phyloP scores from a whole-genome alignment of 345 rosid species.

The Erucastrum elatum region DNA sequence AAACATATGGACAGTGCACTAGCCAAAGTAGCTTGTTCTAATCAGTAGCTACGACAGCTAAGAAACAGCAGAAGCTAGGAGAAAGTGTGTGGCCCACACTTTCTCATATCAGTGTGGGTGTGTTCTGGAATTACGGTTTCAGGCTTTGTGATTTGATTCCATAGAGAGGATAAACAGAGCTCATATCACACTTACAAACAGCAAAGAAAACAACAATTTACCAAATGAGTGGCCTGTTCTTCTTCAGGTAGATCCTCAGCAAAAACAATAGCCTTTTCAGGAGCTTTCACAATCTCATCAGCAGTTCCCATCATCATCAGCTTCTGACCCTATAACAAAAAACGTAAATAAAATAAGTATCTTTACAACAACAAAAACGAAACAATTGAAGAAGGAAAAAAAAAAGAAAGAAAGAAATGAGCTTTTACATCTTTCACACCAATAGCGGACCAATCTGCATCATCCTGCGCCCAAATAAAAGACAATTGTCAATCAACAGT shows the following conservation, averaged over 20 bases:
- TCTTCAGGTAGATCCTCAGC: slow-evolving; percentile 98
- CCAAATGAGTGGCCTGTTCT: slow-evolving; percentile 74
- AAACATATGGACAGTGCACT: slow-evolving; percentile 7
- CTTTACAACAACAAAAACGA: neutral
- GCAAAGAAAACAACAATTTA: slow-evolving; percentile 16
- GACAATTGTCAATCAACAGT: neutral
- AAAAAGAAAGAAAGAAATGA: neutral
- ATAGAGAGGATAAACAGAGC: neutral
- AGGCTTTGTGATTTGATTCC: neutral
- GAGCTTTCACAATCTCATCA: slow-evolving; percentile 91
- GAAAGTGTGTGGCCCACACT: no score
- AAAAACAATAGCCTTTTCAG: slow-evolving; percentile 83
- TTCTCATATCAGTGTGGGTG: neutral
- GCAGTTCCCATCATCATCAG: slow-evolving; percentile 99
- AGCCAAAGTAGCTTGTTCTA: neutral
- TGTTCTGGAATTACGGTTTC: neutral
- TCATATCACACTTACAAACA: neutral
- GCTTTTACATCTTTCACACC: slow-evolving; percentile 72
- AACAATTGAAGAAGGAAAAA: neutral
- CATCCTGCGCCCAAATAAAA: slow-evolving; percentile 58
- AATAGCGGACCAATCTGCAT: slow-evolving; percentile 78
- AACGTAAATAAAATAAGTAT: neutral
- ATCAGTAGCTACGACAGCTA: neutral
- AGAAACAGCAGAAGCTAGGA: neutral
- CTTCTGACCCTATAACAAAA: slow-evolving; percentile 69